phyloP scores from a whole-genome alignment of 306 rosid genomes.

The Corylus heterophylla region DNA sequence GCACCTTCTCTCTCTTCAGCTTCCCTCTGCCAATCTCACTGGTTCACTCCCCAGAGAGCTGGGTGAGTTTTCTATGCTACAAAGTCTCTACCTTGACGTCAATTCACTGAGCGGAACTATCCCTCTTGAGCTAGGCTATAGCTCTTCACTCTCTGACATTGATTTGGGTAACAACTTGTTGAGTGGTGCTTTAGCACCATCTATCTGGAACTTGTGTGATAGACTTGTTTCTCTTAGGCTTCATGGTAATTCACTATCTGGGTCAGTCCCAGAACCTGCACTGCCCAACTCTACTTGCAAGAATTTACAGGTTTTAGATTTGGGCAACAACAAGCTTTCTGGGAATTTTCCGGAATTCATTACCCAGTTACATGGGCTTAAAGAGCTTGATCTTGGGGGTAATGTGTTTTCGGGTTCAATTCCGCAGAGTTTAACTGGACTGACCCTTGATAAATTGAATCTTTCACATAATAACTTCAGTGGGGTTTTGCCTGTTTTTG shows the following conservation, averaged over 20 bases:
- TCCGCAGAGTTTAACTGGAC: conserved; percentile 49
- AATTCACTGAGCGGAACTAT: conserved; percentile 67
- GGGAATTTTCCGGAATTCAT: conserved; percentile 82
- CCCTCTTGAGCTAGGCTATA: conserved; percentile 89
- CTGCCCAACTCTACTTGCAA: conserved; percentile 76
- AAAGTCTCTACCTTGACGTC: conserved; percentile 71
- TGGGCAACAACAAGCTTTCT: conserved; percentile 69
- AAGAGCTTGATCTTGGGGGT: conserved; percentile 68
- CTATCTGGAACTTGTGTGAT: conserved; percentile 87
- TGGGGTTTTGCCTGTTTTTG: conserved; percentile 76
- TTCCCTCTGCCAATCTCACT: conserved; percentile 93
- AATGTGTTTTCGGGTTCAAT: conserved; percentile 66
- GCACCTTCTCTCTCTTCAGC: conserved; percentile 74
- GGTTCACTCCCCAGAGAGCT: conserved; percentile 87
- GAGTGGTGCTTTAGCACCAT: conserved; percentile 63
- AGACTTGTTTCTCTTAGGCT: conserved; percentile 66
- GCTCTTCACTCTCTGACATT: conserved; percentile 69
- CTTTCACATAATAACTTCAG: conserved; percentile 89
- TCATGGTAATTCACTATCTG: conserved; percentile 61
- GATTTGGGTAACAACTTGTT: conserved; percentile 71
- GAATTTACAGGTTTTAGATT: conserved; percentile 63
- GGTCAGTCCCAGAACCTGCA: conserved; percentile 76
- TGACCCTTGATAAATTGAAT: conserved; percentile 74
- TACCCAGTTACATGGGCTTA: conserved; percentile 58
- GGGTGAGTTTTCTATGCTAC: conserved; percentile 79